Base-by-base conservation (phyloP, 1,284 basidiomycete species). In the Albatrellus sp. region DNA sequence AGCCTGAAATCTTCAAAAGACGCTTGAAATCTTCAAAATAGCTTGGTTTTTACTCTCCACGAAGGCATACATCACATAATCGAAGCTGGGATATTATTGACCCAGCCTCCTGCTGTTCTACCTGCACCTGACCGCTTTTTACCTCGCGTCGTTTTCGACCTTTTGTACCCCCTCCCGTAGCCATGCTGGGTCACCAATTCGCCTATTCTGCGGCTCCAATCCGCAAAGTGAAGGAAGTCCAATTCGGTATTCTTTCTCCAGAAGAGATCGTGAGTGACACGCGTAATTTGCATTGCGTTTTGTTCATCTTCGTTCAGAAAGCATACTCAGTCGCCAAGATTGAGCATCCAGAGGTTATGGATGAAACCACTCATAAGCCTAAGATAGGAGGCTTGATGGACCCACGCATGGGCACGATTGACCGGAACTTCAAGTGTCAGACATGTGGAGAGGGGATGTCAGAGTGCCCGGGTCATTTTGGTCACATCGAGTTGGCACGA, bases 391-490 rank as follows among this genome's bases (percentile, higher is more conserved):
- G 96, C 50, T 73, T 98, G 55, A 96, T 96, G 79, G 96, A 99
- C 68, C 91, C 93, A 44, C 81, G 91, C 48, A 90, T 98, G 82
- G 96, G 96, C 40, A 99, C 90, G 40, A 98, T 98, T 63, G 94
- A 98, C 70, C 79, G 96, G 53, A 98, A 98, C 66, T 98, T 96
- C 72, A 98, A 98, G 72, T 98, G 96, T 63, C 92, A 98, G 69
- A 98, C 96, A 20, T 98, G 96, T 66, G 92, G 92, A 57, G 92
- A 97, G 74, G 94, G 93, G 41, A 96, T 94, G 90, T 83, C 90
- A 29, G 90, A 94, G 61, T 94, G 92, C 67, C 94, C 96, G 29
- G 96, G 96, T 46, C 96, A 98, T 65, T 99, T 98, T 68, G 94
- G 93, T 47, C 92, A 98, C 65, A 93, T 98, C 57, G 96, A 99